phyloP scores from a whole-genome alignment of 768 basidiomycete species.

The Rhizopogon sp. region DNA sequence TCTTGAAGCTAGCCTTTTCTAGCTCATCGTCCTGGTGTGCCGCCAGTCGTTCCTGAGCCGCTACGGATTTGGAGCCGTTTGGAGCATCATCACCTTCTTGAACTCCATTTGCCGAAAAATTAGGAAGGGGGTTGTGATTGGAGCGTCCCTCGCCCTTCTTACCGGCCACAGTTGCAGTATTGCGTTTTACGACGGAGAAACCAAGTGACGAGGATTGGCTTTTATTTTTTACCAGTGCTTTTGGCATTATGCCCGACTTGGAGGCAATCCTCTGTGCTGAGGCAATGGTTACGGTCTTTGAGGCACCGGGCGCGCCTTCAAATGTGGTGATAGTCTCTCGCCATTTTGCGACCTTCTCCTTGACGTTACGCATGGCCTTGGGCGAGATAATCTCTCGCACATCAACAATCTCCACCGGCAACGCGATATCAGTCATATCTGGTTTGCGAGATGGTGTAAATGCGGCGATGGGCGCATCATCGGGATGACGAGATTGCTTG shows the following conservation, averaged over 20 bases:
- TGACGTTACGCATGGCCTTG: slow-evolving; percentile 21
- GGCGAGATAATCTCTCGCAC: slow-evolving; percentile 16
- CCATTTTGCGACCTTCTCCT: slow-evolving; percentile 32
- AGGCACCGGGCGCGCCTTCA: background rate
- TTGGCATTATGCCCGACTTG: slow-evolving; percentile 6
- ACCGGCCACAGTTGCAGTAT: slow-evolving; percentile 13
- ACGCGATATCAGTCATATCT: background rate
- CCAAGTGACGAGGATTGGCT: slow-evolving; percentile 26
- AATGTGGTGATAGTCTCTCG: slow-evolving; percentile 24
- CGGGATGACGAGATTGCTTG: slow-evolving; percentile 7
- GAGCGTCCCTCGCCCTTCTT: slow-evolving; percentile 17
- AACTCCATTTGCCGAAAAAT: slow-evolving; percentile 4
- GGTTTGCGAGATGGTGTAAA: background rate
- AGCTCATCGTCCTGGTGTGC: background rate
- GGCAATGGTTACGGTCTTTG: slow-evolving; percentile 3
- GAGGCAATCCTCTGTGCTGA: background rate
- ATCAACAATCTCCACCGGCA: slow-evolving; percentile 3
- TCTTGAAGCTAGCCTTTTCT: slow-evolving; percentile 1
- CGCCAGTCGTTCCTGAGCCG: background rate
- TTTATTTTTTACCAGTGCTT: slow-evolving; percentile 5
- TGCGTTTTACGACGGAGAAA: slow-evolving; percentile 41
- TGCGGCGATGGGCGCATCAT: background rate
- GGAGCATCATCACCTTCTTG: slow-evolving; percentile 7
- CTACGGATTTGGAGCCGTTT: slow-evolving; percentile 10
- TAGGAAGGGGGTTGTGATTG: background rate